Evolutionary conservation across 2,329 filamentous ascomycete genomes (phyloP), one percentile per base, ranked within the genome.

Genomic region (Cladosporium sp.): DNA sequence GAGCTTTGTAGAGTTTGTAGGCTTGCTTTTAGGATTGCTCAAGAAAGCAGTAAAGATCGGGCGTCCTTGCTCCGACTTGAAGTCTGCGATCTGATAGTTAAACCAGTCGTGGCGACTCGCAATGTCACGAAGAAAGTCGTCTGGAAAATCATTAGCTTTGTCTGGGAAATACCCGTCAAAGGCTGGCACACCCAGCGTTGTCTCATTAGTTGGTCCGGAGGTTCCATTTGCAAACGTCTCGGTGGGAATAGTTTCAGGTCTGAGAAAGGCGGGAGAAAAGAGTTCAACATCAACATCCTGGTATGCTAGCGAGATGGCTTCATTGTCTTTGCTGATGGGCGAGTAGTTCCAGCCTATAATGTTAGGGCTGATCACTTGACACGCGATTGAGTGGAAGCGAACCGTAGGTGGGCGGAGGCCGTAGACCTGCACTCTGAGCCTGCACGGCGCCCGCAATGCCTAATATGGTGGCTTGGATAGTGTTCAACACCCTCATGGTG

Each of bases 11-110:
- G 54, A 61, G 55, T 66, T 41, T 18, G 15, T 52, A 4, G 64
- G 64, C 30, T 66, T 64, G 18, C 69, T 67, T 32, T 49, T 72
- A 6, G 51, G 51, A 26, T 57, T 38, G 15, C 2, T 72, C 73
- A 14, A 76, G 73, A 57, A 71, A 73, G 57, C 75, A 68, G 55
- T 77, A 75, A 4, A 74, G 36, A 71, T 67, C 14, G 68, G 41
- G 2, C 69, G 69, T 15, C 68, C 68, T 55, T 69, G 66, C 57
- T 69, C 69, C 8, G 69, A 69, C 34, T 59, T 60, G 65, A 69
- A 69, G 34, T 69, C 69, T n/a, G 66, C 69, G 26, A 58, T 44
- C 44, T 66, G 68, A 52, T 67, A 68, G 28, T 67, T 67, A 14
- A 67, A 55, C 68, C 68, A 71, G 26, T 68, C 69, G 47, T 71